Base-by-base conservation (phyloP, 2,329 filamentous ascomycete genomes). In the Leptographium galeiforme region DNA sequence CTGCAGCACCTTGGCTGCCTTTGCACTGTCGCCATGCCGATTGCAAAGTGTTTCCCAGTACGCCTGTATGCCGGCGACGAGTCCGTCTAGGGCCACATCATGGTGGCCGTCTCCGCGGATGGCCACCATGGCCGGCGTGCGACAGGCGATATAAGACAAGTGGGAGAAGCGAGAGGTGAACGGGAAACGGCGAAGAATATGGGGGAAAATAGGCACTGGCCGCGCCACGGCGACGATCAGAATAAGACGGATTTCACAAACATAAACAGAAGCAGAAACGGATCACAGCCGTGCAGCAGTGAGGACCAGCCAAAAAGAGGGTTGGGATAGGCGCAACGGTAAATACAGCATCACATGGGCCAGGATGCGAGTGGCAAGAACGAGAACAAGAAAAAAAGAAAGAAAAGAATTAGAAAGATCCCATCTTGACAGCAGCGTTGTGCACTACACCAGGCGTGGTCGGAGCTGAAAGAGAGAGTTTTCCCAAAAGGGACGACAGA, bases 21-120 rank as follows among this genome's bases (percentile, higher is more conserved):
- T 18, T 12, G 16, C 12, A 18, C 2, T 8, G n/a, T 39, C 41
- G n/a, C 7, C 18, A 16, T 55, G 18, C 16, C 53, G 48, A 32
- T 53, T 52, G 55, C 45, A 55, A 6, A 59, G 52, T 25, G 52
- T 50, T 2, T 55, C 53, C 54, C 56, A 58, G 10, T 40, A 53
- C 8, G 40, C 36, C 33, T 54, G 54, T 5, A 53, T 48, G 13
- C 39, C 49, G 32, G 43, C n/a, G 46, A 55, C 8, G 12, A 55
- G 16, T 10, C 48, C 18, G 52, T 52, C 52, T n/a, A 53, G 19
- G 12, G 48, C 50, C 39, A 54, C 52, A 43, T 43, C 50, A 14
- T 44, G 18, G 18, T 13, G 53, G 51, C 25, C 18, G 39, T 51
- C 51, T 4, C n/a, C 41, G 12, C 40, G 46, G 8, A 57, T 56